These are phyloP conservation scores for Amaranthus tricolor DNA, from an alignment of 179 eudicot species.

Conservation along the genomic window DNA sequence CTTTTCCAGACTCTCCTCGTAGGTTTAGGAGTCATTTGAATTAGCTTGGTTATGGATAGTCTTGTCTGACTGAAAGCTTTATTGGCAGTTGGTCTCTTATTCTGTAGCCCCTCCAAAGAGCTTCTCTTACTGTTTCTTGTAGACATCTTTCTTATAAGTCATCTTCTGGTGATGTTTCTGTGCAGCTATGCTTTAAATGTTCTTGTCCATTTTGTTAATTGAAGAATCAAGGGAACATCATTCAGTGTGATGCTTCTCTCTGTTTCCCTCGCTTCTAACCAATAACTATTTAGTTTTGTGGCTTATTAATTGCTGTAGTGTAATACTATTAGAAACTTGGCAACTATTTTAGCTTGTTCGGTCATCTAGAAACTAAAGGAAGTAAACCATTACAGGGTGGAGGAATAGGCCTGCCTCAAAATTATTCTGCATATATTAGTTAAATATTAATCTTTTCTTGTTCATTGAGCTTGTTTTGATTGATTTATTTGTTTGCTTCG, in stretches of 20 bases:
- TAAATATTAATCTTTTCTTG: neutral
- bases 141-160: neutral
- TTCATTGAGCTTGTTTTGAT: neutral
- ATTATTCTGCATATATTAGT: neutral
- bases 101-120: neutral
- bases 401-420: neutral
- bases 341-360: neutral
- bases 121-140: neutral
- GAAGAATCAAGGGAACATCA: neutral
- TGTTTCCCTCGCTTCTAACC: neutral
- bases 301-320: neutral
- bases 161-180: neutral
- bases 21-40: neutral
- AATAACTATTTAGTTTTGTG: neutral
- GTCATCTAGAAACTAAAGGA: neutral
- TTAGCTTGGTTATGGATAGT: neutral
- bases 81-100: neutral
- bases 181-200: neutral
- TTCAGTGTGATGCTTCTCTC: neutral
- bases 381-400: neutral
- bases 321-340: neutral
- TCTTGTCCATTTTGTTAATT: neutral
- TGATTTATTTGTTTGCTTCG: neutral
- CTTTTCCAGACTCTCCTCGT: neutral
- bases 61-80: neutral